Base-by-base conservation (phyloP, 345 rosid genomes). In the Gossypium herbaceum region DNA sequence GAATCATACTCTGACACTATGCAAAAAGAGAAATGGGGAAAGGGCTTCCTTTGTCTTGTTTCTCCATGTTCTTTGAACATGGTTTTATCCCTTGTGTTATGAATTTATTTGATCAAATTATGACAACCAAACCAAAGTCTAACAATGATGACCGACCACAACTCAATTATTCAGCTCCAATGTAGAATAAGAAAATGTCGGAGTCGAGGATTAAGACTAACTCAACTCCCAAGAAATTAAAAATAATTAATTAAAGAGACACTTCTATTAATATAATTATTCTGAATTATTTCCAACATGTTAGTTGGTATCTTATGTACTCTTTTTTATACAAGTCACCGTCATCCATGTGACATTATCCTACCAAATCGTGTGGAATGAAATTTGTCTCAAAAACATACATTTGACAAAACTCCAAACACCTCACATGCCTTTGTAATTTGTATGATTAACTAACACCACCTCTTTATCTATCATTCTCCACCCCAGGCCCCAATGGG, bases 321-420 rank as follows among this genome's bases (percentile, higher is more conserved):
- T 8, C 10, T 63, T 25, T 68, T 48, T 9, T 51, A 9, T 7
- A 25, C 7, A 51, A 9, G 73, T 70, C 47, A 10, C 47, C 73
- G 45, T 24, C 75, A 24, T n/a, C 50, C 81, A 74, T 69, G 78
- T 74, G 78, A 29, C 27, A 51, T 61, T 62, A 74, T 34, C 61
- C 76, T 56, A 39, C 48, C 58, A 54, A 41, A 55, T 20, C 12
- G 60, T 47, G 43, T 73, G 29, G 24, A 22, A 59, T 16, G 56
- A 24, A 58, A 24, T 3, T 12, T 58, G 7, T 59, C 15, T 22
- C 16, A 52, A 12, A 54, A 17, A 25, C 29, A 7, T 19, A 61
- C 20, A 51, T 25, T 58, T 58, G 19, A 68, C 22, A 11, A 47
- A 25, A 61, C 27, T 47, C 63, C 77, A 58, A 73, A 59, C 73